A percentile compares a stretch with the other conserved stretches of the same genome.
These are phyloP conservation scores for Aspergillus kassunensis DNA, from an alignment of 495 filamentous ascomycete species.

Conservation along the genomic window DNA sequence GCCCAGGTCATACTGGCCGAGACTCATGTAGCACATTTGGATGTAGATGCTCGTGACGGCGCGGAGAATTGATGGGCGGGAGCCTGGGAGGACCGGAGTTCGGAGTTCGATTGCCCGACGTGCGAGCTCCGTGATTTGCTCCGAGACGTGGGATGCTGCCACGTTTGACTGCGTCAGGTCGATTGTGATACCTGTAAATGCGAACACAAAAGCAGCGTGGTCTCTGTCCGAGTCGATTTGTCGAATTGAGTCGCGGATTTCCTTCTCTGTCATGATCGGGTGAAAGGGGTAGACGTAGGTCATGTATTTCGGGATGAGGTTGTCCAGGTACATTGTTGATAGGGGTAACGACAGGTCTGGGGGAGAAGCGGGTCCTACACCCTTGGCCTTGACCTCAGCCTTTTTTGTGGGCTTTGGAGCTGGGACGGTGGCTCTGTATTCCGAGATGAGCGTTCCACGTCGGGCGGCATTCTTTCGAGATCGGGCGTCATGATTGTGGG, in stretches of 20 bases:
- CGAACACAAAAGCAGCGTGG: conserved; percentile 23
- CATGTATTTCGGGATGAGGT: conserved; percentile 22
- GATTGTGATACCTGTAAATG: conserved; percentile 27
- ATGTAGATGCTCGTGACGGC: conserved; percentile 22
- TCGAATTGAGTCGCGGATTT: conserved; percentile 19
- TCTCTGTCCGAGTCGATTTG: conserved; percentile 20
- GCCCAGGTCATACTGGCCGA: conserved; percentile 25
- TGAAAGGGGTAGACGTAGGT: conserved; percentile 29
- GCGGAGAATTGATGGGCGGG: conserved; percentile 18
- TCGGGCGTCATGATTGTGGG: conserved; percentile 14
- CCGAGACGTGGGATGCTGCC: conserved; percentile 6
- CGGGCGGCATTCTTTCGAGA: conserved; percentile 22
- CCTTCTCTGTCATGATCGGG: conserved; percentile 21
- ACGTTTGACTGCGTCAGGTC: conserved; percentile 19
- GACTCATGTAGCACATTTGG: conserved; percentile 26
- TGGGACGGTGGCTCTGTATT: conserved; percentile 15
- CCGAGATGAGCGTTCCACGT: conserved; percentile 24
- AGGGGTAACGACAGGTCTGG: conserved; percentile 7
- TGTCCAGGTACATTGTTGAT: conserved; percentile 10
- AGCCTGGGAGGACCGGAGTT: conserved; percentile 16
- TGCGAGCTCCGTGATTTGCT: conserved; percentile 17
- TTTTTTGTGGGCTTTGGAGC: neutral
- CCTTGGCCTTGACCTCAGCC: neutral
- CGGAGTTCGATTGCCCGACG: conserved; percentile 25
- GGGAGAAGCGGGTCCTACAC: neutral